These are phyloP conservation scores for Penicillium manginii DNA, from an alignment of 495 filamentous ascomycete species.

Conservation along the genomic window DNA sequence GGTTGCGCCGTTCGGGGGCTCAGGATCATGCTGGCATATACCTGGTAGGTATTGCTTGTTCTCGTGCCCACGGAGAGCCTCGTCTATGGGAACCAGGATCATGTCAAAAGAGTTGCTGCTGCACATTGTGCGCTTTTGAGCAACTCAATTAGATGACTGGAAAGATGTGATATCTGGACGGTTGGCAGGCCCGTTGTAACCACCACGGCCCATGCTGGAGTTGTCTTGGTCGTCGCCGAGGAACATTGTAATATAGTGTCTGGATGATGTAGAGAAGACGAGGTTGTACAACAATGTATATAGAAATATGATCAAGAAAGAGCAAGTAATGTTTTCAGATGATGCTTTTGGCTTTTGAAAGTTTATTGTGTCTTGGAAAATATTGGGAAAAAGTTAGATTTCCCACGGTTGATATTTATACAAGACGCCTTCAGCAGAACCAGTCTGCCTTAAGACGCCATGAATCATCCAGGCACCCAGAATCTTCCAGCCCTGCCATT, in stretches of 20 bases:
- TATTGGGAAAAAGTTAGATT: neutral
- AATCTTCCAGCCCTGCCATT: slow-evolving; percentile 7
- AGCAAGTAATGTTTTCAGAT: neutral
- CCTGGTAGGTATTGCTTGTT: neutral
- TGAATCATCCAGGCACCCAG: slow-evolving; percentile 21
- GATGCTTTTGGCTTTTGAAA: too few species aligned
- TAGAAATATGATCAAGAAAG: neutral
- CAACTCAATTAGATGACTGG: neutral
- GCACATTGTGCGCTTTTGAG: neutral
- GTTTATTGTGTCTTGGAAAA: neutral
- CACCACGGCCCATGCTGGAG: slow-evolving; percentile 55
- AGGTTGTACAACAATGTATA: neutral
- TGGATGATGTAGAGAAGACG: slow-evolving; percentile 4
- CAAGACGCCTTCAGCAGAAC: neutral
- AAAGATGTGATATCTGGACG: slow-evolving; percentile 8
- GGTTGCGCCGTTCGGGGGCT: neutral
- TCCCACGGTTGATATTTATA: slow-evolving; percentile 12
- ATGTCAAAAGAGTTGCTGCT: neutral
- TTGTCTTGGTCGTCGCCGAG: slow-evolving; percentile 8
- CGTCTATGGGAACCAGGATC: neutral
- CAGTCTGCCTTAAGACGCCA: slow-evolving; percentile 2
- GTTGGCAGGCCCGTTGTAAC: slow-evolving; percentile 48
- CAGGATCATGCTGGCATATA: neutral
- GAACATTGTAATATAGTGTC: slow-evolving; percentile 3
- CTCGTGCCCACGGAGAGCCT: neutral